Evolutionary conservation across 1,139 yeast genomes (phyloP).

Genomic region (Pichia sp.): DNA sequence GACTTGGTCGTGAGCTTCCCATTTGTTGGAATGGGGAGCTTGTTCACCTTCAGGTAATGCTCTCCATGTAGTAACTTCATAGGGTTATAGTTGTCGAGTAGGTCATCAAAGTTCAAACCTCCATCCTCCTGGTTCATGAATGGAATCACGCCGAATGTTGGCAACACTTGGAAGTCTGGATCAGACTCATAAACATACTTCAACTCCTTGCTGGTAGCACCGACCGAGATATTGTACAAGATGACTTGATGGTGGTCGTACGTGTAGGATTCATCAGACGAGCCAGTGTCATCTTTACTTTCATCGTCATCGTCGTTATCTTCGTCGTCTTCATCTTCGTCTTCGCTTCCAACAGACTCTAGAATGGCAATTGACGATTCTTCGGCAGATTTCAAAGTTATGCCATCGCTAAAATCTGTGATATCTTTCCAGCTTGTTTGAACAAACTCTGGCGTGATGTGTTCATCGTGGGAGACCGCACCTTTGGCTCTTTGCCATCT

Average conservation of each 20-base stretch:
- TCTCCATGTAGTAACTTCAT: slow-evolving; percentile 91
- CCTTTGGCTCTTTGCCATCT: slow-evolving; percentile 96
- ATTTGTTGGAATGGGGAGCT: slow-evolving; percentile 73
- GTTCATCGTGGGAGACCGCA: slow-evolving; percentile 54
- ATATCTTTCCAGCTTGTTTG: slow-evolving; percentile 64
- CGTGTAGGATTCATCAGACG: slow-evolving; percentile 35
- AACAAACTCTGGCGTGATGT: slow-evolving; percentile 39
- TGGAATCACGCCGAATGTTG: slow-evolving; percentile 89
- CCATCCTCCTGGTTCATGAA: slow-evolving; percentile 41
- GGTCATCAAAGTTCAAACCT: slow-evolving; percentile 32
- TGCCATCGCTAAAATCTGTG: slow-evolving; percentile 57
- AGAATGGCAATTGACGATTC: slow-evolving; percentile 80
- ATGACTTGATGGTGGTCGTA: slow-evolving; percentile 72
- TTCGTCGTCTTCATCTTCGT: slow-evolving; percentile 49
- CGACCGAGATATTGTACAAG: slow-evolving; percentile 84
- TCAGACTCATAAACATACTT: slow-evolving; percentile 77
- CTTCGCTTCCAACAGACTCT: slow-evolving; percentile 56
- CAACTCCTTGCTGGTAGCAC: slow-evolving; percentile 76
- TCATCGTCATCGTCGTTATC: slow-evolving; percentile 27
- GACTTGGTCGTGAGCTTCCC: slow-evolving; percentile 59
- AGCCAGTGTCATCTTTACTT: slow-evolving; percentile 18
- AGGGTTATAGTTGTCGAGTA: slow-evolving; percentile 77
- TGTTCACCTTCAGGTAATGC: slow-evolving; percentile 77
- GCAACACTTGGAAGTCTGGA: slow-evolving; percentile 80
- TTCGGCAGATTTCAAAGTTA: slow-evolving; percentile 61